These are phyloP conservation scores for Micractinium sp. DNA, from an alignment of 139 green algal genomes.

Conservation along the genomic window DNA sequence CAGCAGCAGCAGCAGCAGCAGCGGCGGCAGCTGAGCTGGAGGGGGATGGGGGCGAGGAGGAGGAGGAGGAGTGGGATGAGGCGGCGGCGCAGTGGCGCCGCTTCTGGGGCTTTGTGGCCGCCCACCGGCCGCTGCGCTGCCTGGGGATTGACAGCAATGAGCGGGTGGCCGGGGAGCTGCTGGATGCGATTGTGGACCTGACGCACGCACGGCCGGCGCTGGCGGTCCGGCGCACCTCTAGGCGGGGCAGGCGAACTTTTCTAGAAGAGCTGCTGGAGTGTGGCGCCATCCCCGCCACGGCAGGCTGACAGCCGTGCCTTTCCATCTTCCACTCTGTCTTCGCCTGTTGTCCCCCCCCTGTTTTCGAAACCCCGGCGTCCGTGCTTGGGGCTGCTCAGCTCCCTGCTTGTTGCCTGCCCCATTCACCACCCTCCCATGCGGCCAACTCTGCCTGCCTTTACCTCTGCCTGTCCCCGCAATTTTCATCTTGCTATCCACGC, in stretches of 20 bases:
- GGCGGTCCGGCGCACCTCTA: not conserved
- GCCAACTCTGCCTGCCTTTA: too few relatives aligned
- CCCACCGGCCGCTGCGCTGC: not conserved
- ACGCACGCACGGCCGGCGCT: not conserved
- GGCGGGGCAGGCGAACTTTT: not conserved
- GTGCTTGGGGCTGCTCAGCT: too few relatives aligned
- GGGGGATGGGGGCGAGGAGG: not conserved
- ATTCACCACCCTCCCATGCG: too few relatives aligned
- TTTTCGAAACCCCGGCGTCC: too few relatives aligned
- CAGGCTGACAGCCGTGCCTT: not conserved
- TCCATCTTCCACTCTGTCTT: too few relatives aligned
- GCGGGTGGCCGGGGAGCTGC: not conserved
- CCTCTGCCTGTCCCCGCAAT: too few relatives aligned
- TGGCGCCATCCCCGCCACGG: not conserved
- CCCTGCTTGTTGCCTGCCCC: too few relatives aligned
- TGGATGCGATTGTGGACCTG: not conserved
- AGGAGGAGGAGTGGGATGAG: not conserved
- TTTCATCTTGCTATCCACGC: too few relatives aligned
- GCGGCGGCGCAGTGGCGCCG: not conserved
- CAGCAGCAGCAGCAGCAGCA: not conserved
- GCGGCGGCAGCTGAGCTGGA: not conserved
- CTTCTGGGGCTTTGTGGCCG: not conserved
- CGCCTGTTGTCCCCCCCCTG: too few relatives aligned
- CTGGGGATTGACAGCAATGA: conserved; percentile 5
- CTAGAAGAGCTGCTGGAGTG: not conserved